Base-by-base conservation (phyloP, 2,329 filamentous ascomycete species). In the Bimuria novae-zelandiae region DNA sequence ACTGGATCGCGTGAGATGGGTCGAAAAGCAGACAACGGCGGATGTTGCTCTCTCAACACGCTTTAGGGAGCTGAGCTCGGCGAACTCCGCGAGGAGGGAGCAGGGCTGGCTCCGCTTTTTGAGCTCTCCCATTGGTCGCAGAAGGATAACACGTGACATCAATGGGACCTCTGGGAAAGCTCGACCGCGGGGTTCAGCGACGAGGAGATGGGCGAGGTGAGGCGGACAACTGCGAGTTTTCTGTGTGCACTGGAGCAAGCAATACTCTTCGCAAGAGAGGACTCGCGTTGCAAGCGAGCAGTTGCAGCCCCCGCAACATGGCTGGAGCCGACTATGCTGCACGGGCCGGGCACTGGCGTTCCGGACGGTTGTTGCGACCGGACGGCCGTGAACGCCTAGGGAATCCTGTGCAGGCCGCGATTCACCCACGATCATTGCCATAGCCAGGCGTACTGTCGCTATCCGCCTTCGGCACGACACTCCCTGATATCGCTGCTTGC, bases 1-100 rank as follows among this genome's bases (percentile, higher is more conserved):
- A 60, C 56, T 52, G 55, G 60, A 60, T 61, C 61, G 57, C 57
- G 59, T 59, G 61, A 53, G 57, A 61, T 57, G 61, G 21, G 56
- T 56, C 55, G 56, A 52, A 42, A 32, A 30, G 51, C 16, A 55
- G 48, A 46, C 52, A 56, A 55, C 61, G 53, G 63, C 63, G 62
- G 57, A 56, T 56, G 52, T 56, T 52, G 56, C 62, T 52, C 55
- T 56, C 48, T 49, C 47, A 62, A n/a, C n/a, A n/a, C n/a, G n/a
- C n/a, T n/a, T n/a, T n/a, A n/a, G n/a, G n/a, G n/a, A n/a, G n/a
- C n/a, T n/a, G 61, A 62, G 57, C 59, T 70, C 69, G 70, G 70
- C 70, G 68, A 61, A 41, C 60, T 71, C 71, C 70, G 70, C 63
- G 42, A n/a, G 25, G 49, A 49, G 42, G 49, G 50, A 47, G 42